Base-by-base conservation (phyloP, 1,139 yeast species). In the Debaryomyces coudertii region DNA sequence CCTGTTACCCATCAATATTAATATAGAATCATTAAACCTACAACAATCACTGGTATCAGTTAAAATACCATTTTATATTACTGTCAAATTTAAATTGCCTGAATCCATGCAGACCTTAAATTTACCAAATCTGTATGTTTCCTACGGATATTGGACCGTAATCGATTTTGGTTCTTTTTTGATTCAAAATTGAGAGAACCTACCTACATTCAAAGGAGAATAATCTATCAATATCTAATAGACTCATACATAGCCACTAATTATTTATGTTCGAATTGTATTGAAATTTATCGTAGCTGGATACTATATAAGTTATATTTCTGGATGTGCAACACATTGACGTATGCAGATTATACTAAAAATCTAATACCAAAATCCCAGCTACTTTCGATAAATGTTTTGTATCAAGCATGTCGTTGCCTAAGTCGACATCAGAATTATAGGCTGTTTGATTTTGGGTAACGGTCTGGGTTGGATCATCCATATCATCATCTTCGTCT, bases 341-440 rank as follows among this genome's bases (percentile, higher is more conserved):
- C 22, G n/a, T 11, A 14, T 14, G n/a, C 9, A n/a, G 9, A 8
- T 9, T 7, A n/a, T 2, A 25, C 23, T 47, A 82, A 55, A 82
- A 82, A 55, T 82, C 87, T 49, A 82, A 56, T n/a, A 80, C 70
- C 38, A 82, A 62, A 20, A 80, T 63, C 2, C 86, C 87, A 1
- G 84, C 80, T 11, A 81, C 66, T 27, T 76, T 76, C 9, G 76
- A 71, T 42, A 82, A 57, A 58, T 82, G 84, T 41, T 80, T 66
- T 2, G 81, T 69, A 55, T 81, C 85, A 39, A 82, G 57, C 7
- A 69, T 66, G 47, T 73, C 74, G 44, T 64, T 66, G 4, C 60
- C 51, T 23, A 49, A 28, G 28, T 53, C 50, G 38, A 46, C 40
- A 14, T 47, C 46, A 23, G 56, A 44, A 44, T 57, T 53, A 44